Conservation (phyloP, 805 yeast genomes). For the Ogataea pilisensis region DNA sequence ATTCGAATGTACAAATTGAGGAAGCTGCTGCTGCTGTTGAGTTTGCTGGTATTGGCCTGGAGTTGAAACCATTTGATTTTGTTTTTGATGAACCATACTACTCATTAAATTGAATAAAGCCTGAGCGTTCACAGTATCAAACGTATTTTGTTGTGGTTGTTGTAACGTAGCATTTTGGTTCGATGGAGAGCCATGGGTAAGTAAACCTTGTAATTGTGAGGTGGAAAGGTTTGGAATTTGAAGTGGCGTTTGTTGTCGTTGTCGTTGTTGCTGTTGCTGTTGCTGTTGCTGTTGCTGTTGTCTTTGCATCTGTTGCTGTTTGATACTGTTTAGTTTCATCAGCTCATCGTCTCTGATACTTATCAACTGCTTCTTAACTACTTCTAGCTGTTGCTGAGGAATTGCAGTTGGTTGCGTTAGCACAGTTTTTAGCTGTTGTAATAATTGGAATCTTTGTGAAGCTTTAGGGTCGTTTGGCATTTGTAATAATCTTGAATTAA, state of each 20-base stretch:
- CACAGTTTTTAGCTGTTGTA: constrained; percentile 39
- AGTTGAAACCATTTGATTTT: constrained; percentile 2
- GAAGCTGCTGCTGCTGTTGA: constrained; percentile 6
- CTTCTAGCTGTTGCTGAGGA: constrained; percentile 28
- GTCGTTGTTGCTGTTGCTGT: constrained; percentile 19
- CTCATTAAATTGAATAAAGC: constrained; percentile 25
- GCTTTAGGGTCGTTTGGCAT: constrained; percentile 37
- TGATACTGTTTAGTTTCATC: constrained; percentile 22
- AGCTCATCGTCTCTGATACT: constrained; percentile 32
- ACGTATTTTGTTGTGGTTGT: neutral
- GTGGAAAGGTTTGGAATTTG: constrained; percentile 10
- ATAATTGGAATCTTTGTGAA: constrained; percentile 39
- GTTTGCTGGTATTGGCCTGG: neutral
- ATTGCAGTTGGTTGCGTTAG: constrained; percentile 30
- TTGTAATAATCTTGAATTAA: constrained; percentile 36
- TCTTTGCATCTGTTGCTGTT: constrained; percentile 25
- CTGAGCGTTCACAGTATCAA: constrained; percentile 15
- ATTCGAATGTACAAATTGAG: neutral
- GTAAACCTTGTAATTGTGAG: constrained; percentile 13
- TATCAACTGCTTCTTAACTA: constrained; percentile 29
- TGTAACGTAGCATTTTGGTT: constrained; percentile 7
- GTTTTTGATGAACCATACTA: constrained; percentile 15
- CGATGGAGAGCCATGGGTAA: constrained; percentile 6
- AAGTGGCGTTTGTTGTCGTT: constrained; percentile 2
- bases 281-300: constrained; percentile 15